These are phyloP conservation scores for Plasmodium malariae DNA, from an alignment of 169 alveolate genomes.

Conservation along the genomic window DNA sequence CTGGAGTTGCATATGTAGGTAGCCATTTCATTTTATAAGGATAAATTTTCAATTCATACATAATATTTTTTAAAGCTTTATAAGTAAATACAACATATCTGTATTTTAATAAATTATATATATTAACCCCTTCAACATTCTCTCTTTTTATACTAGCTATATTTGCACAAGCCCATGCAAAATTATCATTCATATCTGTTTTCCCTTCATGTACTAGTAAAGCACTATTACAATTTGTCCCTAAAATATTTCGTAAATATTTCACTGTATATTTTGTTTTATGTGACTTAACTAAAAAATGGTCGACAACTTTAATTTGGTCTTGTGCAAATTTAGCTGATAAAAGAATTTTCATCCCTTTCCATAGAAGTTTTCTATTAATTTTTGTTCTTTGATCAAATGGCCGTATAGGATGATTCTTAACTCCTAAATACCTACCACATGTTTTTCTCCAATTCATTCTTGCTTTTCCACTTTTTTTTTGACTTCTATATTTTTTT, in stretches of 20 bases:
- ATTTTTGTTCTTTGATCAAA: slow-evolving; percentile 84
- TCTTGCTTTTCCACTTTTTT: slow-evolving; percentile 88
- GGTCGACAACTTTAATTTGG: slow-evolving; percentile 88
- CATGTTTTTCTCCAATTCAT: slow-evolving; percentile 92
- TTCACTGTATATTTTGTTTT: slow-evolving; percentile 89
- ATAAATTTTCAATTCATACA: slow-evolving; percentile 82
- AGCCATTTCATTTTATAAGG: slow-evolving; percentile 89
- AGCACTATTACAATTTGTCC: slow-evolving; percentile 88
- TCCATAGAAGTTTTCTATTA: slow-evolving; percentile 85
- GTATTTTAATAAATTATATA: slow-evolving; percentile 87
- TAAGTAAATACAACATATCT: slow-evolving; percentile 89
- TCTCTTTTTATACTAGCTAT: slow-evolving; percentile 88
- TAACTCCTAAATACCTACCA: slow-evolving; percentile 90
- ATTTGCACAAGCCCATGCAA: slow-evolving; percentile 92
- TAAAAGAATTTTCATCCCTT: slow-evolving; percentile 85
- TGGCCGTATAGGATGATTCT: slow-evolving; percentile 90
- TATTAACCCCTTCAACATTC: slow-evolving; percentile 88
- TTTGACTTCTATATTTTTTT: slow-evolving; percentile 85
- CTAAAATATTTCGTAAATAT: slow-evolving; percentile 85
- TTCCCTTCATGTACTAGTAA: slow-evolving; percentile 87
- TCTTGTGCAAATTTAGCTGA: slow-evolving; percentile 91
- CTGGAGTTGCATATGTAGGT: slow-evolving; percentile 89
- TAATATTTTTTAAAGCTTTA: slow-evolving; percentile 88
- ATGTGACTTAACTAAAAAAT: slow-evolving; percentile 87
- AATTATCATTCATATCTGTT: slow-evolving; percentile 89